These are phyloP conservation scores for Paramecium tetraurelia DNA, from an alignment of 73 alveolate genomes.

Conservation along the genomic window DNA sequence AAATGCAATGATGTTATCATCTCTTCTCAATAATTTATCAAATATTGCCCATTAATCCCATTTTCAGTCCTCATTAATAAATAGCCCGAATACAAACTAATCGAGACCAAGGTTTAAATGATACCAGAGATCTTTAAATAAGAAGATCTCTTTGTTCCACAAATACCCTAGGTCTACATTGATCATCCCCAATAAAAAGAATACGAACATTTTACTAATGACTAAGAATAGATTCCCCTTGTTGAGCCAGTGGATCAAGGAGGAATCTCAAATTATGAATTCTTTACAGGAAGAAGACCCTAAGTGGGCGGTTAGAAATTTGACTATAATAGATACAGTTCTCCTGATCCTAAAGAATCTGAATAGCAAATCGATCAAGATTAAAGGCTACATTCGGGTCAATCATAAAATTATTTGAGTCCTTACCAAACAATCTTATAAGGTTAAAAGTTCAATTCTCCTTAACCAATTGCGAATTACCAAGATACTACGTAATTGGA, in stretches of 20 bases:
- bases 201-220: neutral
- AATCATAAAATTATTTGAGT: neutral
- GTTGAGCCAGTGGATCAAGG: neutral
- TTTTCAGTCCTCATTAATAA: neutral
- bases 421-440: neutral
- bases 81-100: neutral
- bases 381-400: neutral
- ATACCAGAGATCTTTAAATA: neutral
- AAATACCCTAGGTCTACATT: neutral
- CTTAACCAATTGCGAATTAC: neutral
- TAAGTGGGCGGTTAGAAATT: neutral
- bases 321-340: neutral
- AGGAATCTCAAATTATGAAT: neutral
- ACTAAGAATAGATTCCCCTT: neutral
- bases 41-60: slow-evolving; percentile 16
- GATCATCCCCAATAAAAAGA: neutral
- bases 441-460: neutral
- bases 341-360: neutral
- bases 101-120: neutral
- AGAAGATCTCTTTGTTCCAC: neutral
- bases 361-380: neutral
- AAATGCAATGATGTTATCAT: neutral
- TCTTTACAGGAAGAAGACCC: neutral
- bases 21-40: neutral
- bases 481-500: neutral